Percentiles rank a stretch among this genome's conserved stretches.
phyloP scores from a whole-genome alignment of 2,329 filamentous ascomycete species.

The Aspergillus quadrilineatus region DNA sequence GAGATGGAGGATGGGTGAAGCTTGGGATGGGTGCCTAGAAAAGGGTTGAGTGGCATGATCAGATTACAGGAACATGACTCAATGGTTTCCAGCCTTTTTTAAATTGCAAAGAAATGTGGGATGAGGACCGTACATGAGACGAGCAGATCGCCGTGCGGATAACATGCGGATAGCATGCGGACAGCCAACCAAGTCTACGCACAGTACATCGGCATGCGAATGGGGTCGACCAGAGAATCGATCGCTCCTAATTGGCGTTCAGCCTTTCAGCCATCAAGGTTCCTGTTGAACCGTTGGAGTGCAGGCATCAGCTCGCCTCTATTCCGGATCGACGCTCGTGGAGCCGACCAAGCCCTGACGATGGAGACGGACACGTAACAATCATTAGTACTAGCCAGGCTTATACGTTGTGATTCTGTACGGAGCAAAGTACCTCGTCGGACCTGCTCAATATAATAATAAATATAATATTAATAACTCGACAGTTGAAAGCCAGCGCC shows the following conservation, averaged over 20 bases:
- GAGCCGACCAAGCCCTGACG: background rate
- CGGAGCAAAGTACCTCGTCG: background rate
- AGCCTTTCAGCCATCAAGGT: background rate
- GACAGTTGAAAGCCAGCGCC: background rate
- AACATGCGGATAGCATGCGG: background rate
- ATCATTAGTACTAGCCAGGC: background rate
- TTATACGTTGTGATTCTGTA: background rate
- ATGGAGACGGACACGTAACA: background rate
- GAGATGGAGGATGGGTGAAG: background rate
- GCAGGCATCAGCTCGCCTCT: background rate
- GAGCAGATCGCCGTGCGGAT: background rate
- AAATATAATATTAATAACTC: background rate
- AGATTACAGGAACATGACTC: too few species aligned
- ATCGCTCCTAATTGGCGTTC: background rate
- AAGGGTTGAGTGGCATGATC: background rate
- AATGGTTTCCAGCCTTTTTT: too few species aligned
- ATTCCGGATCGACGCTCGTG: constrained; percentile 2
- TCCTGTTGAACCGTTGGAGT: background rate
- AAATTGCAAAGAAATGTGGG: too few species aligned
- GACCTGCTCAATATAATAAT: background rate
- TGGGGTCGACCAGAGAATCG: background rate
- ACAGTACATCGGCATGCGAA: background rate
- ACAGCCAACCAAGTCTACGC: background rate
- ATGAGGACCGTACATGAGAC: background rate
- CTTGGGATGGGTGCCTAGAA: background rate